Evolutionary conservation across 495 filamentous ascomycete species (phyloP).

Genomic region (Xylaria scruposa): DNA sequence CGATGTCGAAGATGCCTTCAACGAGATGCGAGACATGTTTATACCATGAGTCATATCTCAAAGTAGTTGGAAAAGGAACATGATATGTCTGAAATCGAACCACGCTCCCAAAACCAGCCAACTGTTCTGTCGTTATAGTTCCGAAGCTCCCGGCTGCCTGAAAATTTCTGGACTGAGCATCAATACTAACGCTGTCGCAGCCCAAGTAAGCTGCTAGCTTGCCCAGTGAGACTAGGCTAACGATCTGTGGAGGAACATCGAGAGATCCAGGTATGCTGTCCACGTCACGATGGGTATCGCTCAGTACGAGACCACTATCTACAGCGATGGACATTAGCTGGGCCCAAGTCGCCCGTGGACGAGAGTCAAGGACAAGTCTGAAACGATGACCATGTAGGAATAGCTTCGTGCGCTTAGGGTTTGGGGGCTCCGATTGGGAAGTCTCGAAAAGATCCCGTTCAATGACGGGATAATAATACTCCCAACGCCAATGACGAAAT

Average conservation of each 20-base stretch:
- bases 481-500: background rate
- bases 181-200: background rate
- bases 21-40: no score
- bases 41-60: no score
- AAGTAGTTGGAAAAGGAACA: no score
- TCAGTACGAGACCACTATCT: no score
- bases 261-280: conserved; percentile 12
- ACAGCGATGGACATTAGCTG: background rate
- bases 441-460: no score
- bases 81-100: background rate
- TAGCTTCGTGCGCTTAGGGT: no score
- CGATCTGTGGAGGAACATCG: background rate
- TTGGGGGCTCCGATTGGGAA: background rate
- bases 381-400: no score
- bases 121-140: background rate
- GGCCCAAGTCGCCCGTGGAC: conserved; percentile 11
- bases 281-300: background rate
- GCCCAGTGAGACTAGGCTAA: background rate
- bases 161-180: background rate
- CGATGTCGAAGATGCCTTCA: background rate
- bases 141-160: background rate
- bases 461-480: conserved; percentile 2
- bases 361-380: no score
- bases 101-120: conserved; percentile 1
- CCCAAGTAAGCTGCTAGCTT: background rate